A percentile compares a stretch with the other conserved stretches of the same genome.
Conservation (phyloP, 805 yeast species). For the Saturnispora quitensis region DNA sequence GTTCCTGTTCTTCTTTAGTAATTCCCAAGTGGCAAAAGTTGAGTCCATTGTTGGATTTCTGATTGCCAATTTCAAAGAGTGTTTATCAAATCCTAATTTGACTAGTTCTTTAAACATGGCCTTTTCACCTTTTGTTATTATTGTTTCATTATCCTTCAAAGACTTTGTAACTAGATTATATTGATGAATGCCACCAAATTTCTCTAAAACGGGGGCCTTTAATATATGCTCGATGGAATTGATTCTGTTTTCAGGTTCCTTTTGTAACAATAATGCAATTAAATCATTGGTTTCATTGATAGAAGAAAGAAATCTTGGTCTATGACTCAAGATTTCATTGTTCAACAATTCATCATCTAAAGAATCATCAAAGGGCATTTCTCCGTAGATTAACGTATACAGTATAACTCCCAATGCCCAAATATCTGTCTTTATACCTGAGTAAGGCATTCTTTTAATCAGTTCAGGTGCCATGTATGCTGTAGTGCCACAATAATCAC, state of each 20-base stretch:
- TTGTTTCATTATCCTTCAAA: constrained; percentile 28
- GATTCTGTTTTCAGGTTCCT: constrained; percentile 61
- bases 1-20: constrained; percentile 47
- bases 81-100: constrained; percentile 55
- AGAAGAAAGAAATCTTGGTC: constrained; percentile 42
- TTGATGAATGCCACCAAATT: constrained; percentile 33
- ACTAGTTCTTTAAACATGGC: constrained; percentile 49
- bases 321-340: constrained; percentile 49
- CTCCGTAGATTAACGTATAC: constrained; percentile 75
- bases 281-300: constrained; percentile 37
- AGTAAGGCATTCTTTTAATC: constrained; percentile 55
- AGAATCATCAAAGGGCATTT: constrained; percentile 88
- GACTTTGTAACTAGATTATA: constrained; percentile 31
- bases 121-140: constrained; percentile 47
- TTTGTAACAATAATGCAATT: constrained; percentile 46
- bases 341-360: constrained; percentile 48
- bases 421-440: constrained; percentile 74
- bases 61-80: constrained; percentile 49
- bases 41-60: constrained; percentile 55
- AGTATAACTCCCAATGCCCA: constrained; percentile 91
- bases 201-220: constrained; percentile 39
- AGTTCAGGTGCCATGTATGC: constrained; percentile 97
- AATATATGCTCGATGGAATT: constrained; percentile 40
- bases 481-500: constrained; percentile 88
- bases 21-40: constrained; percentile 65